These are phyloP conservation scores for Monilinia polystroma DNA, from an alignment of 2,329 filamentous ascomycete species.

Conservation along the genomic window DNA sequence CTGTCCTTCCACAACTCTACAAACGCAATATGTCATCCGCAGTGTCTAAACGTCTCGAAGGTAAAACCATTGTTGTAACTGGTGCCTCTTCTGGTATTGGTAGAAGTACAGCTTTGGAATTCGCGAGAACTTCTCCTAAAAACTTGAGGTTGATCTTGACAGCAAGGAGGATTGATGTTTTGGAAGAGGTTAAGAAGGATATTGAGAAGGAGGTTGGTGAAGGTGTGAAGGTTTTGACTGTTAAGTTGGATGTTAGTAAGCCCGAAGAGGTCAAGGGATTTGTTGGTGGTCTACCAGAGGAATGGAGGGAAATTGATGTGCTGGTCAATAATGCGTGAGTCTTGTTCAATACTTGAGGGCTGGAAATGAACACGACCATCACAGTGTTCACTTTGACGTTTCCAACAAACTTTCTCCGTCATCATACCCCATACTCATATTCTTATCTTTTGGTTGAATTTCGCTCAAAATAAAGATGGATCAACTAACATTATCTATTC, in stretches of 20 bases:
- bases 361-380: no score
- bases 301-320: constrained; percentile 81
- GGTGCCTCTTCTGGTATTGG: constrained; percentile 94
- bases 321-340: constrained; percentile 94
- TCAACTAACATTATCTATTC: constrained; percentile 21
- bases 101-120: constrained; percentile 79
- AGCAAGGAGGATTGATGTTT: constrained; percentile 76
- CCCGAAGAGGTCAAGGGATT: constrained; percentile 71
- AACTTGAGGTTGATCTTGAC: constrained; percentile 83
- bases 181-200: constrained; percentile 73
- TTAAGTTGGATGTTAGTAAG: constrained; percentile 85
- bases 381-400: no score
- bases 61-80: constrained; percentile 90
- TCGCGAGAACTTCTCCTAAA: constrained; percentile 78
- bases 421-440: neutral
- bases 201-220: constrained; percentile 74
- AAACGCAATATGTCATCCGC: constrained; percentile 60
- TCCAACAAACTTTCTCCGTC: neutral
- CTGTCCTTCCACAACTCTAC: neutral
- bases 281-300: constrained; percentile 70
- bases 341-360: neutral
- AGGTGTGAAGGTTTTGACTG: constrained; percentile 77
- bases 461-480: neutral
- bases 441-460: neutral
- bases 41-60: constrained; percentile 78